A percentile compares a stretch with the other conserved stretches of the same genome.
Evolutionary conservation across 129 eudicot genomes (phyloP).

Genomic region (Centrapalus pauciflorus): DNA sequence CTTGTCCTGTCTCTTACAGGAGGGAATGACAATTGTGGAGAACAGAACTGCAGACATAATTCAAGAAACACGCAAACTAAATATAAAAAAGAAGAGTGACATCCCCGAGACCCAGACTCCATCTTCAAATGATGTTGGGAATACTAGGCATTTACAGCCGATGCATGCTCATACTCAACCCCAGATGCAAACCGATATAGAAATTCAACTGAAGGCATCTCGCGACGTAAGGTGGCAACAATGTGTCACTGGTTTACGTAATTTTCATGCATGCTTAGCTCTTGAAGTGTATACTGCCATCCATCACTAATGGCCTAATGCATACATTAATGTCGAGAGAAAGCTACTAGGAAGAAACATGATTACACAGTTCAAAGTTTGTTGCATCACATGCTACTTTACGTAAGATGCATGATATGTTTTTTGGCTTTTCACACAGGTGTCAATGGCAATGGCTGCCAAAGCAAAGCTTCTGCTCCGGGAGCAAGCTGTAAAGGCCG

Average conservation of each 20-base stretch:
- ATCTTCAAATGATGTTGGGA: constrained; percentile 20
- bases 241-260: constrained; percentile 34
- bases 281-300: not conserved
- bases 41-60: constrained; percentile 72
- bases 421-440: constrained; percentile 38
- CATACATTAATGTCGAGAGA: not conserved
- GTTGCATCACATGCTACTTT: not conserved
- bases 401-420: constrained; percentile 27
- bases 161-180: constrained; percentile 35
- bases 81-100: constrained; percentile 47
- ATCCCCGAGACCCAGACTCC: constrained; percentile 35
- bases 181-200: constrained; percentile 44
- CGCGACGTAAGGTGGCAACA: constrained; percentile 92
- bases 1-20: constrained; percentile 38
- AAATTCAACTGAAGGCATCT: constrained; percentile 89
- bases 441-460: constrained; percentile 94
- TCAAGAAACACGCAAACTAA: constrained; percentile 76
- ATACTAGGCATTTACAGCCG: constrained; percentile 25
- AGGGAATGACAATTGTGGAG: constrained; percentile 65
- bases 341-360: not conserved
- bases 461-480: constrained; percentile 84
- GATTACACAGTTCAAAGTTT: not conserved
- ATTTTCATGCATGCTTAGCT: not conserved
- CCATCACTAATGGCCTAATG: not conserved
- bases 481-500: constrained; percentile 84